Base-by-base conservation (phyloP, 495 filamentous ascomycete species). In the Trichocladium uniseriatum region DNA sequence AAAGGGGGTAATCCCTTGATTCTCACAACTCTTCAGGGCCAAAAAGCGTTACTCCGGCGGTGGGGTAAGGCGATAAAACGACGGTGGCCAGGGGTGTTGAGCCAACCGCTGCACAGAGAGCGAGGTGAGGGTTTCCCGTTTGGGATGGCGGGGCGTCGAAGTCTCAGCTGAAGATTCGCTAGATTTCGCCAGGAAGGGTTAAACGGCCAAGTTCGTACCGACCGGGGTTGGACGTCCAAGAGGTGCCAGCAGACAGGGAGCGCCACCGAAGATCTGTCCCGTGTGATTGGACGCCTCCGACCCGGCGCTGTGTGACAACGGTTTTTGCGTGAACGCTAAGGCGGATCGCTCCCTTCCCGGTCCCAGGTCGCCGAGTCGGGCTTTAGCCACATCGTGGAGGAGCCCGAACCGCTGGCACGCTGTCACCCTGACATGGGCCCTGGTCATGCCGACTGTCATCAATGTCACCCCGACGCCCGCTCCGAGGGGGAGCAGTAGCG, bases 261-360 rank as follows among this genome's bases (percentile, higher is more conserved):
- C 54, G 58, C 58, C 60, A 61, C 60, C 28, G 59, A 57, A 50
- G 62, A 60, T 62, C 59, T 43, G 41, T 38, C 9, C 15, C 2
- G n/a, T 34, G 11, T 51, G 18, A 62, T 60, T 60, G 61, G 58
- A 49, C 49, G 53, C 55, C 60, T 57, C 53, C 31, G 54, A 54
- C 61, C 61, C 59, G 46, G 56, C 58, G 60, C 55, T 61, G 64
- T 67, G 57, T 57, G 64, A 65, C 64, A 66, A 66, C 59, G 59
- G 63, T 59, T 64, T 65, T 64, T 61, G 61, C 59, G 63, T 59
- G 54, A 64, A 66, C 58, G 63, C 61, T 57, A 66, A 54, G 47
- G 53, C 55, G 55, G 57, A 62, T 59, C 55, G 51, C 53, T 59
- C 53, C 60, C 45, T 64, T 58, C 49, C 42, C 56, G 53, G 50